Evolutionary conservation across 208 protist species (phyloP).

Genomic region (Lotmaria passim): DNA sequence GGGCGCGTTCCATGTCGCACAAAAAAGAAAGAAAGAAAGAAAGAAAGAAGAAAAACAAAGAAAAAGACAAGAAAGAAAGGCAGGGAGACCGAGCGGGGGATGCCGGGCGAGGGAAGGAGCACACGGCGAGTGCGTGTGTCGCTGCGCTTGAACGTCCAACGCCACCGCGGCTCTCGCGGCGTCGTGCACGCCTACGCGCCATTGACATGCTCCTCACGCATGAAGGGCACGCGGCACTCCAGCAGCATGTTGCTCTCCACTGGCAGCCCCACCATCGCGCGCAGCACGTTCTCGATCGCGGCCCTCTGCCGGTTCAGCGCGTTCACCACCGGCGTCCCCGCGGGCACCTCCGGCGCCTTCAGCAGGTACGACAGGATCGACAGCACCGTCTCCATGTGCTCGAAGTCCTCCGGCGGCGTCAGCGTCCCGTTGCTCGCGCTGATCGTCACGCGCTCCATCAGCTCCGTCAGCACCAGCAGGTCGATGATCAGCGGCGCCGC

Average conservation of each 20-base stretch:
- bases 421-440: conserved; percentile 27
- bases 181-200: conserved; percentile 14
- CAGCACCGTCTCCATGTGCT: conserved; percentile 93
- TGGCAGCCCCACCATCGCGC: conserved; percentile 95
- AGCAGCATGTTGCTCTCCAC: conserved; percentile 97
- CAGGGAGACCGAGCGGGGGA: not conserved
- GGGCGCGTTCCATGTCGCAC: conserved; percentile 5
- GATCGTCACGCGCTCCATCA: conserved; percentile 93
- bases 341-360: conserved; percentile 96
- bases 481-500: conserved; percentile 99
- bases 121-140: not conserved
- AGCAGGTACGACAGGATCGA: conserved; percentile 97
- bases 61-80: conserved; percentile 2
- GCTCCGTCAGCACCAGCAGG: conserved; percentile 96
- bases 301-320: conserved; percentile 96
- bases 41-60: not conserved
- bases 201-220: conserved; percentile 43
- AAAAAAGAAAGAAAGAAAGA: conserved; percentile 2
- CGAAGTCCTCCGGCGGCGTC: conserved; percentile 50
- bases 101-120: not conserved
- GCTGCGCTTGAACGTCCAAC: not conserved
- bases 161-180: not conserved
- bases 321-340: conserved; percentile 97
- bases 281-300: conserved; percentile 96
- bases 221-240: conserved; percentile 89